phyloP scores from a whole-genome alignment of 2,329 filamentous ascomycete species.

The Pseudocercospora cruenta region DNA sequence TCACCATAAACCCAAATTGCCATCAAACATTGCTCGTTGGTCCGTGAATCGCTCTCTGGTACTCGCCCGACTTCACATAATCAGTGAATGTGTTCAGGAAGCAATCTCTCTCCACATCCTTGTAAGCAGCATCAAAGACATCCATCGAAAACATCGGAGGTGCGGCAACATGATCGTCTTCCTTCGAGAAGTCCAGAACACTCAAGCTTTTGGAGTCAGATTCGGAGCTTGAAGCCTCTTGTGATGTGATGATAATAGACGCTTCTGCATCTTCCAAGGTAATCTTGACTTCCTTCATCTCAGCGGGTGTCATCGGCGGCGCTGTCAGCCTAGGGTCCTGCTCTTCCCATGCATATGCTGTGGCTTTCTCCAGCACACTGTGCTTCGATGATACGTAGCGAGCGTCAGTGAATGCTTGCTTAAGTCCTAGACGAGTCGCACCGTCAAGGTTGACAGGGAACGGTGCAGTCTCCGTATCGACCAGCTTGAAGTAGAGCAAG shows the following conservation, averaged over 20 bases:
- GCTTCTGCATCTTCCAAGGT: slow-evolving; percentile 4
- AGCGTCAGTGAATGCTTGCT: neutral
- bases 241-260: neutral
- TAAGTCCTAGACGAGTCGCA: neutral
- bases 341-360: neutral
- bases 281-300: slow-evolving; percentile 8
- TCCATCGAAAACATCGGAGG: neutral
- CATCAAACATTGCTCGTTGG: neutral
- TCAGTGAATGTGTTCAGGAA: slow-evolving; percentile 3
- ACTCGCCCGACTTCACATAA: neutral
- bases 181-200: neutral
- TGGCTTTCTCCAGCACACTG: neutral
- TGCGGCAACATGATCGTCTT: neutral
- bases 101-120: slow-evolving; percentile 1
- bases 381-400: slow-evolving; percentile 6
- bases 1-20: neutral
- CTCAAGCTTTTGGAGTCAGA: neutral
- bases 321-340: neutral
- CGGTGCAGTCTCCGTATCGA: neutral
- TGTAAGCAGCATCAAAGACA: slow-evolving; percentile 9
- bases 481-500: slow-evolving; percentile 7
- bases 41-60: neutral
- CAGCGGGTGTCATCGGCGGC: neutral
- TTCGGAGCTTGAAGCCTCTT: neutral
- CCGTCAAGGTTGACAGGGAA: slow-evolving; percentile 4